Percentiles rank a stretch among this genome's conserved stretches.
These are phyloP conservation scores for Paraphoma sp. DNA, from an alignment of 2,329 filamentous ascomycete genomes.

Conservation along the genomic window DNA sequence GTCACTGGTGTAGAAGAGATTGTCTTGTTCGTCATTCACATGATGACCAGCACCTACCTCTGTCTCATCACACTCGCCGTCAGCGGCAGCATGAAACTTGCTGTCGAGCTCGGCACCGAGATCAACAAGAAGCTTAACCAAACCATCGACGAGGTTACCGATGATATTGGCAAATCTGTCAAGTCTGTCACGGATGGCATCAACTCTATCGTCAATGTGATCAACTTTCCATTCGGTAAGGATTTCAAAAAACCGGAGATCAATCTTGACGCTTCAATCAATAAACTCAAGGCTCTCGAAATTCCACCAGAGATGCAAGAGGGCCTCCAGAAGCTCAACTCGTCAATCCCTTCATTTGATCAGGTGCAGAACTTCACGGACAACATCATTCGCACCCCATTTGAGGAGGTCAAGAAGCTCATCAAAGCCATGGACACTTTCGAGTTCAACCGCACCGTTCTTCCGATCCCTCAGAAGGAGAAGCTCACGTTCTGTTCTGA, in stretches of 20 bases:
- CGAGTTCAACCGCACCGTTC: slow-evolving; percentile 76
- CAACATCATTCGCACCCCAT: slow-evolving; percentile 76
- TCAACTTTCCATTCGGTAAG: slow-evolving; percentile 48
- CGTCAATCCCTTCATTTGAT: slow-evolving; percentile 80
- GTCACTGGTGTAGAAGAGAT: slow-evolving; percentile 86
- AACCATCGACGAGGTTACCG: slow-evolving; percentile 65
- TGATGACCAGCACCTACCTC: slow-evolving; percentile 87
- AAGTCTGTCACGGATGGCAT: slow-evolving; percentile 43
- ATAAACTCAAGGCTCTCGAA: slow-evolving; percentile 72
- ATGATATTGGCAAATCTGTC: slow-evolving; percentile 53
- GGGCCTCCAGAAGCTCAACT: slow-evolving; percentile 75
- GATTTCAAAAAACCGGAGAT: slow-evolving; percentile 60
- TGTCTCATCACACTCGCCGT: slow-evolving; percentile 88
- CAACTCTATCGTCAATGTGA: slow-evolving; percentile 49
- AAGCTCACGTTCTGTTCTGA: slow-evolving; percentile 86
- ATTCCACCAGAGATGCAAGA: slow-evolving; percentile 72
- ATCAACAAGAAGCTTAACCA: slow-evolving; percentile 67
- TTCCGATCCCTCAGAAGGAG: slow-evolving; percentile 85
- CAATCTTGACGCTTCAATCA: slow-evolving; percentile 70
- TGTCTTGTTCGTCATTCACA: slow-evolving; percentile 89
- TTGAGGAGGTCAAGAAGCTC: slow-evolving; percentile 76
- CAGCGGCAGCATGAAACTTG: slow-evolving; percentile 77
- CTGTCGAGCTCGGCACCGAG: slow-evolving; percentile 66
- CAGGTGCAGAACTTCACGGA: slow-evolving; percentile 84
- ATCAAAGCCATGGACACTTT: slow-evolving; percentile 76